Conservation (phyloP, 1,139 yeast species). For the Chernovozyma aurita region DNA sequence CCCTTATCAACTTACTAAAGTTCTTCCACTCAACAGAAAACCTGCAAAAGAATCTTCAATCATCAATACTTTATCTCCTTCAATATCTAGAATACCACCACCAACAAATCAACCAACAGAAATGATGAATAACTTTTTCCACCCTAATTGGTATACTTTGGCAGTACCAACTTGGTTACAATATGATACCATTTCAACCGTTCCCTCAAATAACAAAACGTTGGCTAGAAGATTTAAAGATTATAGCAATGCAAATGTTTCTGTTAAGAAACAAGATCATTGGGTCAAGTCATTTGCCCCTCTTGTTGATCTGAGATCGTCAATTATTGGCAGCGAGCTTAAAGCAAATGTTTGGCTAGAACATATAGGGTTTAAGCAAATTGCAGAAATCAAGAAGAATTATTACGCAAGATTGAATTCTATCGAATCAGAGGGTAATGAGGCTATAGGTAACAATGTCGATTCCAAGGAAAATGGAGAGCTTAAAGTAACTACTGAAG, state of each 20-base stretch:
- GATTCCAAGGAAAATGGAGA: constrained; percentile 2
- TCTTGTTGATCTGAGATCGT: constrained; percentile 60
- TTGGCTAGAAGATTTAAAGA: constrained; percentile 5
- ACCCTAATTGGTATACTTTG: constrained; percentile 83
- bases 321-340: constrained; percentile 59
- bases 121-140: constrained; percentile 66
- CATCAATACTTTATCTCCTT: constrained; percentile 49
- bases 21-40: constrained; percentile 47
- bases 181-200: constrained; percentile 28
- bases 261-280: constrained; percentile 25
- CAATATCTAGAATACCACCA: constrained; percentile 45
- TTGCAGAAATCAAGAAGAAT: constrained; percentile 33
- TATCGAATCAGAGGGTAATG: background rate
- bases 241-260: constrained; percentile 8
- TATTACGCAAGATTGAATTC: constrained; percentile 11
- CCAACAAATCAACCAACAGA: constrained; percentile 65
- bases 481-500: constrained; percentile 4
- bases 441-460: background rate
- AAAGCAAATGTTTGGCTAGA: constrained; percentile 77
- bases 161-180: constrained; percentile 81
- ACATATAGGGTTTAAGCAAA: constrained; percentile 57
- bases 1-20: constrained; percentile 52
- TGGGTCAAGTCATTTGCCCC: constrained; percentile 77
- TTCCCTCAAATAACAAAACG: constrained; percentile 9
- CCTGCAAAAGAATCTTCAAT: constrained; percentile 27